Evolutionary conservation across 768 basidiomycete genomes (phyloP), one percentile per base, ranked within the genome.

Genomic region (Pleurotus pulmonarius): DNA sequence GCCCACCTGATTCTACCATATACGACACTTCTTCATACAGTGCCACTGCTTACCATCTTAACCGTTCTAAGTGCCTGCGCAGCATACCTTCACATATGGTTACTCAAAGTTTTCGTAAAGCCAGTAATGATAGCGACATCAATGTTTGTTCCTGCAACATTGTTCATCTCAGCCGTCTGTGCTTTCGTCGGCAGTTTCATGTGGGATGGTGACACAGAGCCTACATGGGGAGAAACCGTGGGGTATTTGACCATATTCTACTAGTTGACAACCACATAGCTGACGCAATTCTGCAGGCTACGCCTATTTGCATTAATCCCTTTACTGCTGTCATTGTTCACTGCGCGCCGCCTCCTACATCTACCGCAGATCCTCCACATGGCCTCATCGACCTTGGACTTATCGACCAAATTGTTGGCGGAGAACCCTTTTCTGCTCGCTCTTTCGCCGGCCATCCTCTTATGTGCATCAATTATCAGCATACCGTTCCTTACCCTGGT

Each of bases 51-150:
- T 61, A 85, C 83, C 25, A 83, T 90, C 61, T 72, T 92, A 56
- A 89, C 87, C 3, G 75, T 88, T 58, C 65, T 84, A 58, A 88
- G 88, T 64, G 89, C 91, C 9, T 69, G 75, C 18, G 80, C 82
- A 45, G 87, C 90, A 6, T 93, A 93, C 66, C 70, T 76, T 43
- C 88, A 92, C 66, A 83, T 92, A 43, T 79, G 85, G 60, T 77
- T 95, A 41, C 72, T 96, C 49, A 83, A 86, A 57, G 77, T 91
- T 58, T 93, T 94, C 62, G 88, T 92, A 56, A 83, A 86, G 56
- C 93, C 94, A 15, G 88, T 92, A 49, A 85, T 96, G 76, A 71
- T 92, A 38, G 80, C 79, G 20, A 92, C 90, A 0, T 85, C 86
- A 15, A 75, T 93, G 24, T 88, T 88, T 63, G 83, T 90, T 47